Evolutionary conservation across 352 stramenopile species (phyloP).

Genomic region (Pythium coloratum): DNA sequence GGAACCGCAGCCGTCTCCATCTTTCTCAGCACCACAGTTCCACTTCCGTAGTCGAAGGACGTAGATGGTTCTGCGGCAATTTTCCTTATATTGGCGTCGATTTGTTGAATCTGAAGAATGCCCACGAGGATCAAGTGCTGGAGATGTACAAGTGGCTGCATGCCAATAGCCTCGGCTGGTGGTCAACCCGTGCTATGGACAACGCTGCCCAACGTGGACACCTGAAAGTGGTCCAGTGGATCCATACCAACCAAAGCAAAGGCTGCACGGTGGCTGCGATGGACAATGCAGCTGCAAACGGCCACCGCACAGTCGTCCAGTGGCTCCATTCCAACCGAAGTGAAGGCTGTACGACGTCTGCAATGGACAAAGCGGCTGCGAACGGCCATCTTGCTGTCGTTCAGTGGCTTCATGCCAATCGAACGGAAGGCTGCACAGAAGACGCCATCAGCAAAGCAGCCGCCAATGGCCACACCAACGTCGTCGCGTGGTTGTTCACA

Average conservation of each 20-base stretch:
- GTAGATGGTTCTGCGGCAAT: neutral
- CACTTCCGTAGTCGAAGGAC: neutral
- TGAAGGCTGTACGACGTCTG: no score
- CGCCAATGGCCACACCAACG: neutral
- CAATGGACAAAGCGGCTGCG: no score
- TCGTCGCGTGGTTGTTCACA: neutral
- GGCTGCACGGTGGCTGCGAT: conserved; percentile 1
- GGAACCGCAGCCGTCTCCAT: neutral
- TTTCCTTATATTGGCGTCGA: neutral
- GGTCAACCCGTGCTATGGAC: neutral
- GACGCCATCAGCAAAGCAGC: neutral
- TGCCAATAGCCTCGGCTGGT: neutral
- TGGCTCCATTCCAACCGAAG: no score
- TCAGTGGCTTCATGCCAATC: conserved; percentile 5
- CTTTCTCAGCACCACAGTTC: neutral
- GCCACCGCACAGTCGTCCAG: neutral
- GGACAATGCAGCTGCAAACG: neutral
- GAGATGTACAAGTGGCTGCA: neutral
- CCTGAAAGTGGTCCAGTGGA: conserved; percentile 3
- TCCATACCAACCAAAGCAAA: neutral
- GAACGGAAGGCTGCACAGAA: neutral
- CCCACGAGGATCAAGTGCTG: neutral
- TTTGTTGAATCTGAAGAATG: neutral
- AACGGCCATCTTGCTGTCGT: neutral
- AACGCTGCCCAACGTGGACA: neutral